Evolutionary conservation across 352 stramenopile genomes (phyloP).

Genomic region (Saprolegnia diclina): DNA sequence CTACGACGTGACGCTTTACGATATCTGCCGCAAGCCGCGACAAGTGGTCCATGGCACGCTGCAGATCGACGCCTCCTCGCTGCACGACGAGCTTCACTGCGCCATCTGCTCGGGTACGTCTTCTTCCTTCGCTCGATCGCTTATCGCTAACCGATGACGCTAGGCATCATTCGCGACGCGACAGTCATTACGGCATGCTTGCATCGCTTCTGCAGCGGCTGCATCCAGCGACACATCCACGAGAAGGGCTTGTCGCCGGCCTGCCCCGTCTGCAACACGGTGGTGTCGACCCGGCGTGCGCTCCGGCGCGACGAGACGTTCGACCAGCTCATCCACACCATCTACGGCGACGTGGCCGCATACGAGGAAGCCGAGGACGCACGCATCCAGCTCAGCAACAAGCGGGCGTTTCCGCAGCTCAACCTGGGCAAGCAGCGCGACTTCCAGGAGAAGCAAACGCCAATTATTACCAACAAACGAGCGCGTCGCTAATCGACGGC

Average conservation of each 20-base stretch:
- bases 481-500: constrained; percentile 11
- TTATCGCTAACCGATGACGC: neutral
- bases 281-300: constrained; percentile 15
- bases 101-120: constrained; percentile 15
- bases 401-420: neutral
- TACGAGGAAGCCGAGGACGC: constrained; percentile 18
- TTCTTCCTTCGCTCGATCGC: neutral
- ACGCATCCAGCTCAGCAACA: constrained; percentile 21
- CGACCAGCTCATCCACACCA: constrained; percentile 18
- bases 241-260: constrained; percentile 14
- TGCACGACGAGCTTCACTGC: constrained; percentile 19
- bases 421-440: constrained; percentile 10
- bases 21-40: constrained; percentile 18
- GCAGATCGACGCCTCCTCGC: constrained; percentile 8
- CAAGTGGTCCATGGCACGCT: neutral
- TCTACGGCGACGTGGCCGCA: constrained; percentile 21
- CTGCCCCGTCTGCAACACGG: constrained; percentile 20
- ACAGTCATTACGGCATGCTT: constrained; percentile 20
- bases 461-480: constrained; percentile 17
- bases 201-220: constrained; percentile 19
- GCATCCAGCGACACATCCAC: constrained; percentile 22
- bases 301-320: constrained; percentile 14
- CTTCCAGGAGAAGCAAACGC: constrained; percentile 1
- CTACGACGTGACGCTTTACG: constrained; percentile 18
- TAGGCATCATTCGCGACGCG: constrained; percentile 19